Percentiles rank a stretch among this genome's conserved stretches.
These are phyloP conservation scores for Boletus eberwhitei DNA, from an alignment of 768 basidiomycete genomes.

Conservation along the genomic window DNA sequence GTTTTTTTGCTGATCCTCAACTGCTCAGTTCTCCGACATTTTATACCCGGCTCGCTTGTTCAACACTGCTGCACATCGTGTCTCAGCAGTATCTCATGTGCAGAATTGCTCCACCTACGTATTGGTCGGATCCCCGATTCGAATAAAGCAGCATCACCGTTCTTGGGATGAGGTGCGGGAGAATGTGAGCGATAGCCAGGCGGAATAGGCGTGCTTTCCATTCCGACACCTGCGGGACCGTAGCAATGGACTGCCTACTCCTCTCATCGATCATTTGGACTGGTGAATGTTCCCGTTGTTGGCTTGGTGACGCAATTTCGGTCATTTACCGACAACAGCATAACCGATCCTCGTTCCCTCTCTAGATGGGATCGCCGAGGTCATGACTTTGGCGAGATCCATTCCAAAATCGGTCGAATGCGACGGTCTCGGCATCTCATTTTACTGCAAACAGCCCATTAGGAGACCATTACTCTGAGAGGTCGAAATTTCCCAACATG, in stretches of 20 bases:
- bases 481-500: constrained; percentile 5
- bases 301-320: constrained; percentile 24
- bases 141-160: constrained; percentile 13
- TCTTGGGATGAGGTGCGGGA: constrained; percentile 14
- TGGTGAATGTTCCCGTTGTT: constrained; percentile 9
- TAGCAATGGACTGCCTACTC: constrained; percentile 18
- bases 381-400: constrained; percentile 13
- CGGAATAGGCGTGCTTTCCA: constrained; percentile 30
- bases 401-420: constrained; percentile 6
- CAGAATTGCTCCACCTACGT: constrained; percentile 18
- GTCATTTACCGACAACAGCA: constrained; percentile 15
- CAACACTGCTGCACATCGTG: constrained; percentile 11
- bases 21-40: constrained; percentile 11
- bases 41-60: constrained; percentile 29
- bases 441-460: not conserved
- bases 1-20: constrained; percentile 15
- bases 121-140: constrained; percentile 23
- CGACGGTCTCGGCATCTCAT: not conserved
- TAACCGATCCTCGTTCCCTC: constrained; percentile 9
- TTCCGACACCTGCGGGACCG: constrained; percentile 25
- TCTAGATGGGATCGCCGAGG: constrained; percentile 18
- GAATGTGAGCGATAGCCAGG: constrained; percentile 24
- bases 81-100: constrained; percentile 12
- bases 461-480: not conserved
- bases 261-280: constrained; percentile 20